These are phyloP conservation scores for Leccinum aurantiacum DNA, from an alignment of 768 basidiomycete species.

Conservation along the genomic window DNA sequence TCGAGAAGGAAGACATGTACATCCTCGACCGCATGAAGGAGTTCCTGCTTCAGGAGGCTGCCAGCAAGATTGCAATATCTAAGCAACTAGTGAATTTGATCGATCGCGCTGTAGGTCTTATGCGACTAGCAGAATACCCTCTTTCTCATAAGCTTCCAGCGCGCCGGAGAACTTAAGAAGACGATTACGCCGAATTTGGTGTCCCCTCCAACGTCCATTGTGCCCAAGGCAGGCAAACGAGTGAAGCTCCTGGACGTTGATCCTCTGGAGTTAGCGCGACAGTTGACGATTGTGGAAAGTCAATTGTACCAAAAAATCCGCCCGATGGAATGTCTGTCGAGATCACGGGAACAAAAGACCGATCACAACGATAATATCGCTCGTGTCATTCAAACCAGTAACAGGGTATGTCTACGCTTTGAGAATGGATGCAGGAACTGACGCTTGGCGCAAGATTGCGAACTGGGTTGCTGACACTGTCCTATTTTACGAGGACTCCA, in stretches of 20 bases:
- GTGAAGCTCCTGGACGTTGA: constrained; percentile 86
- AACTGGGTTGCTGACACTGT: constrained; percentile 90
- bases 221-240: constrained; percentile 69
- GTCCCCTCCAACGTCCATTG: constrained; percentile 72
- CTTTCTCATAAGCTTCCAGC: constrained; percentile 31
- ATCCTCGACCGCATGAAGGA: constrained; percentile 81
- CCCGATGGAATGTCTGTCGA: constrained; percentile 86
- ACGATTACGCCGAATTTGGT: constrained; percentile 53
- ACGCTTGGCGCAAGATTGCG: constrained; percentile 61
- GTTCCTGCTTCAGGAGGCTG: constrained; percentile 69
- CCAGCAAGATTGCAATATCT: constrained; percentile 63
- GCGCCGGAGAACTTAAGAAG: constrained; percentile 58
- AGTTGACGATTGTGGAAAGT: constrained; percentile 90
- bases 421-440: neutral
- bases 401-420: constrained; percentile 77
- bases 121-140: neutral
- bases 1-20: constrained; percentile 83
- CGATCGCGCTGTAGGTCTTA: constrained; percentile 69
- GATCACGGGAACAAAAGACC: constrained; percentile 71
- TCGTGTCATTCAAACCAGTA: constrained; percentile 83
- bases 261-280: constrained; percentile 85
- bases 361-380: constrained; percentile 83
- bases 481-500: constrained; percentile 77
- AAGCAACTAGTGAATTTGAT: constrained; percentile 74
- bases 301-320: constrained; percentile 83